These are phyloP conservation scores for Aspergillus indologenus DNA, from an alignment of 495 filamentous ascomycete species.

Conservation along the genomic window DNA sequence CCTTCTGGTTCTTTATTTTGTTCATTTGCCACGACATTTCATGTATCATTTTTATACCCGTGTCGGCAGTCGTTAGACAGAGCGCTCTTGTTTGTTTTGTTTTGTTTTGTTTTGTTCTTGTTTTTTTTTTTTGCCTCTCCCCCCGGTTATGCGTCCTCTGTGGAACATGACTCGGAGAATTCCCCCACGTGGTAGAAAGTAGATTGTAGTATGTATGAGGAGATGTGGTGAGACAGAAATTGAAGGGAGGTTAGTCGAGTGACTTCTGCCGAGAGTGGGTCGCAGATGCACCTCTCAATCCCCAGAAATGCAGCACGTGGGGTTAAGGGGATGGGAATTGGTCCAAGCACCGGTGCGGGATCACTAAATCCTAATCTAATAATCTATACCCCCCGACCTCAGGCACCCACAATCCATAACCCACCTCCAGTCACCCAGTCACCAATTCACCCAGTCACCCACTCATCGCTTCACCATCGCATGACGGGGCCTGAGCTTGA, in stretches of 20 bases:
- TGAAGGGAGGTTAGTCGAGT: neutral
- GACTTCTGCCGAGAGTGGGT: neutral
- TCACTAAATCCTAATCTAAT: no score
- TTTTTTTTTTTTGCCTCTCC: neutral
- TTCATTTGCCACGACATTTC: neutral
- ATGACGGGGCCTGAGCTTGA: no score
- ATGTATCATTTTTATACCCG: neutral
- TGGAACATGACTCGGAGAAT: no score
- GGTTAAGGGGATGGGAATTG: slow-evolving; percentile 11
- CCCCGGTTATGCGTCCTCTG: neutral
- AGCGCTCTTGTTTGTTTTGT: neutral
- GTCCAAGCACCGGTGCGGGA: slow-evolving; percentile 13
- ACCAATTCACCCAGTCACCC: no score
- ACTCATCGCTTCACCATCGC: no score
- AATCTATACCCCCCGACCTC: no score
- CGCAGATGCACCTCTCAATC: neutral
- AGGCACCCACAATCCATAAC: no score
- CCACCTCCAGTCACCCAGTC: no score
- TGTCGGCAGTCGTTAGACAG: neutral
- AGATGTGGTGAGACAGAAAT: neutral
- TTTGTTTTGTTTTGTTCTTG: neutral
- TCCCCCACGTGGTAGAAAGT: neutral
- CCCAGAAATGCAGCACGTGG: slow-evolving; percentile 16
- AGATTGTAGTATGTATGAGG: neutral
- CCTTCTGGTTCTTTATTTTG: neutral